Evolutionary conservation across 495 filamentous ascomycete genomes (phyloP).

Genomic region (Cenococcum geophilum): DNA sequence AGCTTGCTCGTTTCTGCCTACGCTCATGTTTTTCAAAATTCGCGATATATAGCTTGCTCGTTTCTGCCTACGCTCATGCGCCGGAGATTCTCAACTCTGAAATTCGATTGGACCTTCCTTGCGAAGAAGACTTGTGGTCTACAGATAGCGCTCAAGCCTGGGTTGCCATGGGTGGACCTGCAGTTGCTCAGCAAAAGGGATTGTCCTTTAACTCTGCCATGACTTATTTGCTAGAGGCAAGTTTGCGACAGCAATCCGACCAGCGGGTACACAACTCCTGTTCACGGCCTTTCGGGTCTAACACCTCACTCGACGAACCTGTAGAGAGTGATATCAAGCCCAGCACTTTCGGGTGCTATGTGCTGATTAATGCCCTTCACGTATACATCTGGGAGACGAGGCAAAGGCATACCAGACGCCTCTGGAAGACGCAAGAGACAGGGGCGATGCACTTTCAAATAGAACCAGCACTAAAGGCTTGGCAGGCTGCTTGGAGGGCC

Average conservation of each 20-base stretch:
- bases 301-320: slow-evolving; percentile 43
- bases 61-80: slow-evolving; percentile 86
- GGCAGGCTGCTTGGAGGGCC: slow-evolving; percentile 89
- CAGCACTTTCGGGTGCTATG: slow-evolving; percentile 89
- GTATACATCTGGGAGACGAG: slow-evolving; percentile 99
- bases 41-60: too few species aligned
- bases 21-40: too few species aligned
- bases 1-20: slow-evolving; percentile 89
- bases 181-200: slow-evolving; percentile 57
- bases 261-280: slow-evolving; percentile 38
- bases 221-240: slow-evolving; percentile 71
- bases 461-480: slow-evolving; percentile 87
- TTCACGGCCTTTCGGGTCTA: slow-evolving; percentile 46
- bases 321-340: slow-evolving; percentile 66
- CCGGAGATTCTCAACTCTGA: slow-evolving; percentile 93
- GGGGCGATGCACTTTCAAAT: slow-evolving; percentile 96
- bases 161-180: slow-evolving; percentile 65
- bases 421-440: slow-evolving; percentile 87
- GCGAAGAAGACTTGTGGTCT: slow-evolving; percentile 87
- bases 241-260: slow-evolving; percentile 59
- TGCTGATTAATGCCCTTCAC: slow-evolving; percentile 91
- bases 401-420: slow-evolving; percentile 79
- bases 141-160: slow-evolving; percentile 76
- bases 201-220: slow-evolving; percentile 71
- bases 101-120: slow-evolving; percentile 83